Percentiles rank a stretch among this genome's conserved stretches.
Evolutionary conservation across 2,329 filamentous ascomycete genomes (phyloP).

Genomic region (Fusarium agapanthi): DNA sequence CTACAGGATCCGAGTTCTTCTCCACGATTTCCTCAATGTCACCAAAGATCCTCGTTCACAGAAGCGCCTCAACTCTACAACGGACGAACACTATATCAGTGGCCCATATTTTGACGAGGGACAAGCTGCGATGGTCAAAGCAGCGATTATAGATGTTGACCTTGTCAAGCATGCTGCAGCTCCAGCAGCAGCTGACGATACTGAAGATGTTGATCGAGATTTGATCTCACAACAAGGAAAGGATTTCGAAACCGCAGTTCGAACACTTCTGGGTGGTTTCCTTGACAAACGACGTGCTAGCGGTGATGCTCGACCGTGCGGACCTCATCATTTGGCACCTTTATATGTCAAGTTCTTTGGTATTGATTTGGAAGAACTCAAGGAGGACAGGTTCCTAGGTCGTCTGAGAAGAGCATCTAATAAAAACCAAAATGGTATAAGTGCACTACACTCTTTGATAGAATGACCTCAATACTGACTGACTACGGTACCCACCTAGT

Average conservation of each 20-base stretch:
- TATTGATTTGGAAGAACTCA: neutral
- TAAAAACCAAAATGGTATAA: no score
- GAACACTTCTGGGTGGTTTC: neutral
- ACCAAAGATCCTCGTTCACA: neutral
- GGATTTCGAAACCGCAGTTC: neutral
- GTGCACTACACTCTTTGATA: neutral
- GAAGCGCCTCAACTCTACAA: neutral
- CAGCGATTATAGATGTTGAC: neutral
- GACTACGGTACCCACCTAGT: neutral
- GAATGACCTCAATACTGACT: neutral
- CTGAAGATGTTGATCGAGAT: neutral
- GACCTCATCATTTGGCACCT: neutral
- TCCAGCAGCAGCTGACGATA: neutral
- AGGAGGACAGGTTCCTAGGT: neutral
- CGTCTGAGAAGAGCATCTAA: neutral
- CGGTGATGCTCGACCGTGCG: slow-evolving; percentile 2
- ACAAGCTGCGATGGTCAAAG: neutral
- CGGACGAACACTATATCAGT: neutral
- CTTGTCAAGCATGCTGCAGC: neutral
- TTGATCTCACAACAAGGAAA: neutral
- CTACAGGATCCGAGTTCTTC: slow-evolving; percentile 1
- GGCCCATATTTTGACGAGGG: neutral
- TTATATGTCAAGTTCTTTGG: neutral
- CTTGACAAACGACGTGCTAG: neutral
- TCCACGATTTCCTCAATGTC: slow-evolving; percentile 2